phyloP scores from a whole-genome alignment of 331 rosid species.

The Quercus lobata region DNA sequence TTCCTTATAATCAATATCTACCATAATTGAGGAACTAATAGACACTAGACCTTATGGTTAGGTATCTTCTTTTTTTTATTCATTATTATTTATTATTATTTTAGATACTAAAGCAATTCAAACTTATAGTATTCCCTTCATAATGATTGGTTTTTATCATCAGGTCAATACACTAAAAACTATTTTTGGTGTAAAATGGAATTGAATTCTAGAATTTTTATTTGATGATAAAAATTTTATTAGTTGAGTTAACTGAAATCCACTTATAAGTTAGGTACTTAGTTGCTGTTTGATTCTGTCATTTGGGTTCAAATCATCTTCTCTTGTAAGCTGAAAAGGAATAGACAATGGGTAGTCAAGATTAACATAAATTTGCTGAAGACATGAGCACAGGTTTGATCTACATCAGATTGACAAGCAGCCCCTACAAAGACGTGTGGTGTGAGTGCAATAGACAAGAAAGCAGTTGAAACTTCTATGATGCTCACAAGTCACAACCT shows the following conservation, averaged over 20 bases:
- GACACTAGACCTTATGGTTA: not conserved
- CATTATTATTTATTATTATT: no score
- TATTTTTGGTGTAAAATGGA: no score
- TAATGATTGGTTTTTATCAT: no score
- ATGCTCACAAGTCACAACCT: not conserved
- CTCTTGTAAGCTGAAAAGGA: not conserved
- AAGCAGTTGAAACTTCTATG: not conserved
- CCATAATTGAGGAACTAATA: not conserved
- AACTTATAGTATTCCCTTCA: no score
- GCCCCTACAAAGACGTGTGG: not conserved
- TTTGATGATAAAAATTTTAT: no score
- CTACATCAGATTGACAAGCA: not conserved
- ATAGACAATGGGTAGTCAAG: not conserved
- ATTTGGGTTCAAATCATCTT: no score
- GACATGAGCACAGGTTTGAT: not conserved
- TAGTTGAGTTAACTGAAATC: no score
- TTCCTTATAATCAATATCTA: not conserved
- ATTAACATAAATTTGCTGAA: not conserved
- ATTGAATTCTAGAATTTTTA: no score
- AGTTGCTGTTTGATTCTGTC: no score
- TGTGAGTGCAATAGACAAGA: not conserved
- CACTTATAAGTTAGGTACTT: no score
- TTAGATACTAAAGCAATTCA: no score
- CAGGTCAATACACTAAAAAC: rapidly evolving
- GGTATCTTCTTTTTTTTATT: no score